phyloP scores from a whole-genome alignment of 257 asterid species.

The Capsicum baccatum region DNA sequence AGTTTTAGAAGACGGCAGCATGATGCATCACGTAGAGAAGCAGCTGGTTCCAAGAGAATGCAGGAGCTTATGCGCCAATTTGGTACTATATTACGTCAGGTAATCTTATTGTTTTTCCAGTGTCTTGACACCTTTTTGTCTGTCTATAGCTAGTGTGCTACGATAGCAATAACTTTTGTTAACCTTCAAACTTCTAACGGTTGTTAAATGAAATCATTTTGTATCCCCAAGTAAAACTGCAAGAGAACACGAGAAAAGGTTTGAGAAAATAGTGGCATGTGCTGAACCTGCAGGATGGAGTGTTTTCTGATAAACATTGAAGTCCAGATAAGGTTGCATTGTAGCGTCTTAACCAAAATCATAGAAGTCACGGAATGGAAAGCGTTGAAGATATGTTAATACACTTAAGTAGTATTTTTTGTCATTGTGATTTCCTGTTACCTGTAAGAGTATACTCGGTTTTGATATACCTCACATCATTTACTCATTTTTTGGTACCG shows the following conservation, averaged over 20 bases:
- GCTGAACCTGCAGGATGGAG: conserved; percentile 10
- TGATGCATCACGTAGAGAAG: conserved; percentile 68
- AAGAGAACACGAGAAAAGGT: neutral
- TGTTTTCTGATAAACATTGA: conserved; percentile 4
- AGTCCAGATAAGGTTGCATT: neutral
- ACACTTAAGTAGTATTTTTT: neutral
- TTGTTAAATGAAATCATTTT: neutral
- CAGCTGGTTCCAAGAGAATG: conserved; percentile 84
- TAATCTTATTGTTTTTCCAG: conserved; percentile 31
- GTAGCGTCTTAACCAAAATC: neutral
- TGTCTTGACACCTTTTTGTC: neutral
- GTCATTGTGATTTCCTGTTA: conserved; percentile 3
- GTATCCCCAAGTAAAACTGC: neutral
- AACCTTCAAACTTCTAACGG: neutral
- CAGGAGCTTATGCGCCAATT: conserved; percentile 83
- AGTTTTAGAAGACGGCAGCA: conserved; percentile 67
- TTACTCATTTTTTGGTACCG: conserved; percentile 10
- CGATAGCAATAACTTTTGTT: neutral
- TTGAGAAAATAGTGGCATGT: conserved; percentile 13
- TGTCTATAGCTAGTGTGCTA: conserved; percentile 22
- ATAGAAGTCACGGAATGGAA: neutral
- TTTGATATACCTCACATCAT: neutral
- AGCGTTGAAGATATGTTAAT: conserved; percentile 1
- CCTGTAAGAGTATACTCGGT: neutral
- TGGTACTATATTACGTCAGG: conserved; percentile 67